Percentiles rank a stretch among this genome's conserved stretches.
These are phyloP conservation scores for Exophiala calicioides DNA, from an alignment of 2,329 filamentous ascomycete species.

Conservation along the genomic window DNA sequence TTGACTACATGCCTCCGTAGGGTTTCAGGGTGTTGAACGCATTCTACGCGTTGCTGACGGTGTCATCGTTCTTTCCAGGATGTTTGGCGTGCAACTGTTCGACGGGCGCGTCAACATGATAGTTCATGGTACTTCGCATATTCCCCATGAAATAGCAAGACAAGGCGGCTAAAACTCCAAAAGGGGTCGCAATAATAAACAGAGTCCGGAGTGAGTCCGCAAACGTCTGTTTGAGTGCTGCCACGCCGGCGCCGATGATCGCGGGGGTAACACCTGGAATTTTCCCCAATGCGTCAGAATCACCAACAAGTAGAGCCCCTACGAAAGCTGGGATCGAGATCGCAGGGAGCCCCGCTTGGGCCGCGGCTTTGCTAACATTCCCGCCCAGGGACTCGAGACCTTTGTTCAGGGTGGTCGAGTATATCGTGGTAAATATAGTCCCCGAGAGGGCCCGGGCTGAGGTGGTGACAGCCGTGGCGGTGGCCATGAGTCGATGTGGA, in stretches of 20 bases:
- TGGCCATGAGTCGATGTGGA: conserved; percentile 26
- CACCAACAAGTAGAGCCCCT: conserved; percentile 17
- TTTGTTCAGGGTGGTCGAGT: conserved; percentile 18
- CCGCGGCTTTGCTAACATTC: conserved; percentile 16
- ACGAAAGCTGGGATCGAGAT: conserved; percentile 20
- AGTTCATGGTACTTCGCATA: conserved; percentile 28
- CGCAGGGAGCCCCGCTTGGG: conserved; percentile 18
- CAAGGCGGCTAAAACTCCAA: conserved; percentile 23
- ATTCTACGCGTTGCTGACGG: too few relatives aligned
- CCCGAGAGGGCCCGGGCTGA: conserved; percentile 24
- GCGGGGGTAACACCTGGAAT: conserved; percentile 22
- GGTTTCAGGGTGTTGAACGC: too few relatives aligned
- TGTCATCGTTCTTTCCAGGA: too few relatives aligned
- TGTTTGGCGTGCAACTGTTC: conserved; percentile 28
- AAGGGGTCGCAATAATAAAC: conserved; percentile 25
- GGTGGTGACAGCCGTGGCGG: conserved; percentile 26
- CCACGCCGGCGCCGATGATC: conserved; percentile 12
- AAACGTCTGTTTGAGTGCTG: conserved; percentile 22
- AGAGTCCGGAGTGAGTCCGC: conserved; percentile 25
- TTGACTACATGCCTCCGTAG: too few relatives aligned
- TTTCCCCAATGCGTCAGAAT: conserved; percentile 11
- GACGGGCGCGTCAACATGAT: conserved; percentile 26
- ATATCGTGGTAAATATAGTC: conserved; percentile 27
- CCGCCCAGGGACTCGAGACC: conserved; percentile 14
- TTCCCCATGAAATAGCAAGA: conserved; percentile 24